Conservation (phyloP, 2,329 filamentous ascomycete species). For the Sclerotiophoma versabilis region DNA sequence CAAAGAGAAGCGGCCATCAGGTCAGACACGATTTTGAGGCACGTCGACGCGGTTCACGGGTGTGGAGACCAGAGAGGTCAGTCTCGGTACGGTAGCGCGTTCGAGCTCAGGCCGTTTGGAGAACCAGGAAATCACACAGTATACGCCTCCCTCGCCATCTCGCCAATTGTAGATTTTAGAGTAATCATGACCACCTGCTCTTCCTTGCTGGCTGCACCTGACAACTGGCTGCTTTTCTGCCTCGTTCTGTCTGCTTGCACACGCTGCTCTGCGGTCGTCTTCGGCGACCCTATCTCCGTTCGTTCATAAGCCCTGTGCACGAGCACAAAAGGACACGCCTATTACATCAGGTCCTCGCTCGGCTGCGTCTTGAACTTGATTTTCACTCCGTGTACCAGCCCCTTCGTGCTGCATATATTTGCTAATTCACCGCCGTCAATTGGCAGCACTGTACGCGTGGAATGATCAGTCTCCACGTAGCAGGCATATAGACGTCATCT, state of each 20-base stretch:
- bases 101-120: conserved; percentile 33
- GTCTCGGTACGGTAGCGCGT: conserved; percentile 25
- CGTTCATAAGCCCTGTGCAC: conserved; percentile 36
- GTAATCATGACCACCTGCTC: background rate
- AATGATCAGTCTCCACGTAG: conserved; percentile 18
- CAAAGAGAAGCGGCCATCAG: conserved; percentile 46
- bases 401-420: conserved; percentile 40
- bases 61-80: conserved; percentile 32
- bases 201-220: background rate
- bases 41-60: conserved; percentile 38
- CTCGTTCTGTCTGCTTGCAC: background rate
- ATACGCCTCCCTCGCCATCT: conserved; percentile 21
- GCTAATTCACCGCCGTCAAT: conserved; percentile 31
- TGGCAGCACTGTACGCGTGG: conserved; percentile 34
- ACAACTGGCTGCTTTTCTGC: background rate
- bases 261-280: conserved; percentile 12
- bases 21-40: conserved; percentile 42
- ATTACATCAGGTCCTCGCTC: conserved; percentile 40
- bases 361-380: conserved; percentile 36
- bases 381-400: conserved; percentile 44
- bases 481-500: conserved; percentile 20
- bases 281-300: conserved; percentile 23
- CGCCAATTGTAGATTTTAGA: conserved; percentile 3
- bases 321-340: conserved; percentile 35
- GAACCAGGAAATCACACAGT: conserved; percentile 30